Base-by-base conservation (phyloP, 345 rosid species). In the Geranium brycei region DNA sequence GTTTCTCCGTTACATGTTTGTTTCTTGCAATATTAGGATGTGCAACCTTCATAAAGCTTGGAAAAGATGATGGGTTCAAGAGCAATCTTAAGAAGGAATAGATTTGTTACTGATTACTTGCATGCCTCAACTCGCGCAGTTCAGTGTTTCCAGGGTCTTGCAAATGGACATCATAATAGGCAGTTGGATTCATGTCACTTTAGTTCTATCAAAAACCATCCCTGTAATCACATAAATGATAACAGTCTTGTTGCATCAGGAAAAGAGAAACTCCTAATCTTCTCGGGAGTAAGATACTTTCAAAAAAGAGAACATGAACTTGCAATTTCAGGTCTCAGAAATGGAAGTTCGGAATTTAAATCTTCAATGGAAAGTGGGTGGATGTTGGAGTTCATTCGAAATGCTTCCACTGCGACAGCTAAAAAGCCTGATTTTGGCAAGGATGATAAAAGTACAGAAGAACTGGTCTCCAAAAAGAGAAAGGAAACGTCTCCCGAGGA, bases 401-500 rank as follows among this genome's bases (percentile, higher is more conserved):
- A 75, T 69, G 86, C 81, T 69, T 86, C 96, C 18, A 84, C 89
- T 1, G 82, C 70, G 71, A 76, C 85, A 1, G 85, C 86, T 58
- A 86, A 80, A 67, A 60, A 78, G 62, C 93, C 81, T 17, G 89
- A 86, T 8, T 58, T 71, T 28, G 79, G 75, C 7, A 69, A 73
- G 31, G 87, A 86, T 7, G 86, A 83, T n/a, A 89, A 87, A 64
- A 77, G 78, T 5, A 71, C 79, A 47, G 77, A 72, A 61, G 82
- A 78, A 63, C 60, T 60, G 51, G 68, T 67, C 62, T 70, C 77
- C 53, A 78, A 58, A 61, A 79, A 57, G 73, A 83, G 70, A 71
- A 89, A 85, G 72, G 91, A 85, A 61, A 81, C 90, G 17, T 87
- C 95, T 41, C 81, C 91, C 8, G 88, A 84, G 71, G 91, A 85